Base-by-base conservation (phyloP, 2,329 filamentous ascomycete genomes). In the Microcyclospora tardicrescens region DNA sequence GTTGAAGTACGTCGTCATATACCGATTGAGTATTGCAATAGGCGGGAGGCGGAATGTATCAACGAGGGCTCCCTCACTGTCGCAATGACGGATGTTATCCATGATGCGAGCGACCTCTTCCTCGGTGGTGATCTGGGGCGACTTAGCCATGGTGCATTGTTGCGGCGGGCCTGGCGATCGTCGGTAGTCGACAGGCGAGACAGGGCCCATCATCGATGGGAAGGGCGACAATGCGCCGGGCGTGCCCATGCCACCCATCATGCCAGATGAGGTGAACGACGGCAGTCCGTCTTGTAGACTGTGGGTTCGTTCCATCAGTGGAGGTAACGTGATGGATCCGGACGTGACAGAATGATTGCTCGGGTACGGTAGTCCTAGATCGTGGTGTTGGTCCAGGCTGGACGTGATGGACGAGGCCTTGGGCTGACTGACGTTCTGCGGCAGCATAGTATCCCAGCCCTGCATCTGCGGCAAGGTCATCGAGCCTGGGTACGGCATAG, bases 1-100 rank as follows among this genome's bases (percentile, higher is more conserved):
- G 58, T 84, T 86, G 62, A 96, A 98, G 69, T 96, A 98, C 1
- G 89, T 94, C 43, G 86, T 84, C 45, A 98, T 68, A 61, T 94
- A 94, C 46, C 86, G 77, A 64, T 98, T 96, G 59, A 96, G 66
- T 2, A 84, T 81, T 28, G 77, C 72, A 28, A 86, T 72, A 48
- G 73, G 79, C 5, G 91, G 91, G 34, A 96, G 73, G 48, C 85
- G 81, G 71, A 96, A 95, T 41, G 83, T 86, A 40, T 93, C 85
- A 12, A 86, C 78, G 41, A 95, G 79, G 34, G 82, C 79, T 55
- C 79, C 79, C 54, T 94, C 84, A 49, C 72, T 79, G 59, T 96
- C 89, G 49, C 77, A 79, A 49, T 69, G 73, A 53, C 81, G 80
- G 56, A 95, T 87, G 56, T 87, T 87, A 52, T 93, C 84, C 51